phyloP scores from a whole-genome alignment of 306 rosid species.

The Rosa persica region DNA sequence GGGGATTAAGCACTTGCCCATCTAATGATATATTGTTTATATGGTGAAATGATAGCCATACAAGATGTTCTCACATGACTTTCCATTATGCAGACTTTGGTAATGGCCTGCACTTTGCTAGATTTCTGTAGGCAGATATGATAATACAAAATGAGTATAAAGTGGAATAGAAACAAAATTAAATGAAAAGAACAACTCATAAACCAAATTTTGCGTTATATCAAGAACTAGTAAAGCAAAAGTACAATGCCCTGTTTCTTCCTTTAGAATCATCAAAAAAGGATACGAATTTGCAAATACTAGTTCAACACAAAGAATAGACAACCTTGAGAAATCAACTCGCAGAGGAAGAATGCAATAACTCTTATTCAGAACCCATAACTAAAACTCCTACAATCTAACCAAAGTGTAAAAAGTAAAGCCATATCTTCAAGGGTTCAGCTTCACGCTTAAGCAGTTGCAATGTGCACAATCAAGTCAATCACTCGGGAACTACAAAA shows the following conservation, averaged over 20 bases:
- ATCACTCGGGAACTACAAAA: conserved; percentile 65
- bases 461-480: conserved; percentile 80
- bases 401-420: conserved; percentile 8
- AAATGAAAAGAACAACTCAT: no score
- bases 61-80: no score
- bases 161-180: no score
- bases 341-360: not conserved
- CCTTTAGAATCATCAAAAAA: not conserved
- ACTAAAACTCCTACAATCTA: conserved; percentile 9
- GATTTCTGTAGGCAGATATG: no score
- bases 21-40: no score
- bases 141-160: no score
- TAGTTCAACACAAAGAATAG: not conserved
- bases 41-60: no score
- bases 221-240: not conserved
- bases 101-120: no score
- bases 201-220: not conserved
- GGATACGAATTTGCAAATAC: not conserved
- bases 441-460: conserved; percentile 33
- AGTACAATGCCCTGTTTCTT: not conserved
- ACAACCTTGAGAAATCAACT: not conserved
- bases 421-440: no score
- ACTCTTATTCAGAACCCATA: conserved; percentile 20
- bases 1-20: no score
- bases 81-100: no score